Percentiles rank a stretch among this genome's conserved stretches.
These are phyloP conservation scores for Protostelium mycophagum DNA, from an alignment of 78 protist species.

Conservation along the genomic window DNA sequence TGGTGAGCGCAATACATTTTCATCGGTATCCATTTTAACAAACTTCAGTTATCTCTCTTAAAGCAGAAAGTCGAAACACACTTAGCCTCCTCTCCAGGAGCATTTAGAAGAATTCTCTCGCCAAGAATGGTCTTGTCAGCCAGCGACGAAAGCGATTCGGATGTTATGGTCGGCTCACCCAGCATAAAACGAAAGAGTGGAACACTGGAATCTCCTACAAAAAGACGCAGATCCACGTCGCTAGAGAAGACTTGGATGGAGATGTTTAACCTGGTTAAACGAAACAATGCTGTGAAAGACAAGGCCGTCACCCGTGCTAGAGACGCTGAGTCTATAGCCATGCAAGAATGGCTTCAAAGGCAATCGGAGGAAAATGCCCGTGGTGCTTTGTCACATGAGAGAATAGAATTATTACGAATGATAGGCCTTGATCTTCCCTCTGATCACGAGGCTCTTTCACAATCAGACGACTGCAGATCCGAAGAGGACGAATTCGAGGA, in stretches of 20 bases:
- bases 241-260: neutral
- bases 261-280: neutral
- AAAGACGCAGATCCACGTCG: neutral
- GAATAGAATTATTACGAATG: neutral
- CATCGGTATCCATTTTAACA: neutral
- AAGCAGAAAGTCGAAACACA: neutral
- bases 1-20: neutral
- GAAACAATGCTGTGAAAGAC: neutral
- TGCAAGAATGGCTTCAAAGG: neutral
- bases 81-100: too few species aligned
- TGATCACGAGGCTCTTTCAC: neutral
- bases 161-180: too few species aligned
- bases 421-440: neutral
- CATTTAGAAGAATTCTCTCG: too few species aligned
- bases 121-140: neutral
- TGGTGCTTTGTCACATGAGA: neutral
- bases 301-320: too few species aligned
- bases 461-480: neutral
- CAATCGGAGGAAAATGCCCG: neutral
- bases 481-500: neutral
- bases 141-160: neutral
- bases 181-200: neutral
- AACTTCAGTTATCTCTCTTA: neutral
- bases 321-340: neutral
- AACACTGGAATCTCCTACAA: neutral